These are phyloP conservation scores for Globisporangium orthogonon DNA, from an alignment of 352 stramenopile genomes.

Conservation along the genomic window DNA sequence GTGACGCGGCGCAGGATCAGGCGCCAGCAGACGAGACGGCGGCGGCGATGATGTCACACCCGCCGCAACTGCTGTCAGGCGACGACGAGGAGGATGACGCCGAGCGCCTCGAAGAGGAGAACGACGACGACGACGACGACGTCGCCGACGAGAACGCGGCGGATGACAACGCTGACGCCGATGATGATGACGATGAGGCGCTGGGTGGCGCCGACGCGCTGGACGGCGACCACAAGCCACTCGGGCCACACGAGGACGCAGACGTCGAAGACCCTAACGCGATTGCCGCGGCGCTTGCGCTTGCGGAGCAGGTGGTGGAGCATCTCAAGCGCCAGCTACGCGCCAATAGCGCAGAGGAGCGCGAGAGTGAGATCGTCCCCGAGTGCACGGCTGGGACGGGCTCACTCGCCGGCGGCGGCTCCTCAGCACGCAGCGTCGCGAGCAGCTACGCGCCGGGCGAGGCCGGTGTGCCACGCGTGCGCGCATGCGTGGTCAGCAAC, in stretches of 20 bases:
- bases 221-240: slow-evolving; percentile 6
- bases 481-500: slow-evolving; percentile 24
- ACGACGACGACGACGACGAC: slow-evolving; percentile 46
- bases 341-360: slow-evolving; percentile 40
- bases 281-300: slow-evolving; percentile 39
- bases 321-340: slow-evolving; percentile 48
- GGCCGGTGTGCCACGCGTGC: slow-evolving; percentile 33
- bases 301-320: slow-evolving; percentile 48
- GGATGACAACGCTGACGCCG: slow-evolving; percentile 24
- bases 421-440: not conserved
- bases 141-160: slow-evolving; percentile 29
- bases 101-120: slow-evolving; percentile 17
- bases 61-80: not conserved
- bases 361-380: slow-evolving; percentile 15
- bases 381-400: slow-evolving; percentile 1
- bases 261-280: slow-evolving; percentile 33
- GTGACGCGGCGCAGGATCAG: not conserved
- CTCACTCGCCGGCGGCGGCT: not conserved
- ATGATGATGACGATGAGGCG: slow-evolving; percentile 16
- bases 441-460: slow-evolving; percentile 6
- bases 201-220: slow-evolving; percentile 11
- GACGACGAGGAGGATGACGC: slow-evolving; percentile 14
- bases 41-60: not conserved
- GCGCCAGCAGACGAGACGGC: not conserved
- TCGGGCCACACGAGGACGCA: slow-evolving; percentile 1